These are phyloP conservation scores for Lepidium didymum DNA, from an alignment of 345 rosid species.

Conservation along the genomic window DNA sequence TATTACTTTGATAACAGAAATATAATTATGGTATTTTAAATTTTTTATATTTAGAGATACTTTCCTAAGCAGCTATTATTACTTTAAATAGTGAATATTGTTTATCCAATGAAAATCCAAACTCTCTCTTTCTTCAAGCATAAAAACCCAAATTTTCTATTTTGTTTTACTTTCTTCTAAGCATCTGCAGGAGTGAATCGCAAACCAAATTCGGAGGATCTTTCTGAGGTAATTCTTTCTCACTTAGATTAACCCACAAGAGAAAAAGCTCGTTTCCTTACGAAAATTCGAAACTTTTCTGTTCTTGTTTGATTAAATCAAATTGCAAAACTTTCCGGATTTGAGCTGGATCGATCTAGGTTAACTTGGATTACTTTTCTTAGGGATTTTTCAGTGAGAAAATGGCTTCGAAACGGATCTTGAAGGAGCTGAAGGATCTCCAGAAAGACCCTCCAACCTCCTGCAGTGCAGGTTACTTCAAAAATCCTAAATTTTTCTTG, in stretches of 20 bases:
- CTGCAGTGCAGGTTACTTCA: constrained; percentile 46
- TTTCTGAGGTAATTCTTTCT: constrained; percentile 8
- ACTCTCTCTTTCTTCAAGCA: neutral
- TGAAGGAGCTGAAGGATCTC: constrained; percentile 58
- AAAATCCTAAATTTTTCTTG: neutral
- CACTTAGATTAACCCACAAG: neutral
- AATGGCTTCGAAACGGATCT: constrained; percentile 58
- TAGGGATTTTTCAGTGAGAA: constrained; percentile 3
- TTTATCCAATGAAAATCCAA: neutral
- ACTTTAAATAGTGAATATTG: neutral
- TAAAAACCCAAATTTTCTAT: constrained; percentile 4
- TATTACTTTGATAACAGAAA: too few species aligned
- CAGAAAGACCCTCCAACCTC: constrained; percentile 63
- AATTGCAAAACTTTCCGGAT: neutral
- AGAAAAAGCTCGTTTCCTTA: neutral
- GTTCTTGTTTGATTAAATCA: neutral
- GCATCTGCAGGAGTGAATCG: constrained; percentile 14
- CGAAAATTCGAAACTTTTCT: neutral
- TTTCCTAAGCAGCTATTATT: neutral
- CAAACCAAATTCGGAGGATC: constrained; percentile 3
- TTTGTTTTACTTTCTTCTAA: neutral
- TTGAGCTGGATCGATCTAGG: neutral
- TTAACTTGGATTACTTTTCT: neutral
- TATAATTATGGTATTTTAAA: too few species aligned
- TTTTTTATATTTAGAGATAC: neutral